Evolutionary conservation across 768 basidiomycete species (phyloP).

Genomic region (Psilocybe cyanescens): DNA sequence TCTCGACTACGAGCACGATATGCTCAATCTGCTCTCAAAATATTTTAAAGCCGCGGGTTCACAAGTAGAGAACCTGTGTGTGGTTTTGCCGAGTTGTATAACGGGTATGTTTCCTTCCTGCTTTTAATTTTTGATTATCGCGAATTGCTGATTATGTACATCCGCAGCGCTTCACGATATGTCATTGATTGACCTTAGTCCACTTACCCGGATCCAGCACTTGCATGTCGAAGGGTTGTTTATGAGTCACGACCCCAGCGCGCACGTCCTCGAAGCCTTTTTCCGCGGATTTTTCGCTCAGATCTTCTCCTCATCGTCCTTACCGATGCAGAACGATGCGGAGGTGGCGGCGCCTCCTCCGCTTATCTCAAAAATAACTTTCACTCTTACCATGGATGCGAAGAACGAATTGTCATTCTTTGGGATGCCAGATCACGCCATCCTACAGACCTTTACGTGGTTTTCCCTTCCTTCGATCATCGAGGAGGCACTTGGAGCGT

Average conservation of each 20-base stretch:
- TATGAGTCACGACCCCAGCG: constrained; percentile 20
- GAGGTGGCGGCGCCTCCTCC: background rate
- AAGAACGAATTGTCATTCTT: constrained; percentile 26
- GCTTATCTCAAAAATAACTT: constrained; percentile 20
- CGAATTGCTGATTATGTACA: background rate
- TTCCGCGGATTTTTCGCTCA: constrained; percentile 27
- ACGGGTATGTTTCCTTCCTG: constrained; percentile 21
- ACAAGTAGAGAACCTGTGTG: constrained; percentile 25
- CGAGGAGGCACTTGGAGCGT: constrained; percentile 12
- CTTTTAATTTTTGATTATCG: background rate
- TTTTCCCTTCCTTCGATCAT: constrained; percentile 29
- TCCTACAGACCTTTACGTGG: constrained; percentile 32
- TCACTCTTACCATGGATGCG: constrained; percentile 24
- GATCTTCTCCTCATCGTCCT: constrained; percentile 20
- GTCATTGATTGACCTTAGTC: constrained; percentile 24
- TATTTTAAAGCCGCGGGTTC: constrained; percentile 27
- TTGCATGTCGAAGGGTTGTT: constrained; percentile 31
- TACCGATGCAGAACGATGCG: background rate
- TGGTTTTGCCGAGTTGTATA: constrained; percentile 26
- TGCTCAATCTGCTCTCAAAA: constrained; percentile 15
- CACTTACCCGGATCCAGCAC: constrained; percentile 21
- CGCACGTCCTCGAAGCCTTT: constrained; percentile 20
- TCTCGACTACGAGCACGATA: constrained; percentile 21
- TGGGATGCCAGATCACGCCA: constrained; percentile 30
- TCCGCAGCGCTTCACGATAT: constrained; percentile 20